A percentile compares a stretch with the other conserved stretches of the same genome.
Conservation (phyloP, 306 rosid species). For the Parietaria judaica region DNA sequence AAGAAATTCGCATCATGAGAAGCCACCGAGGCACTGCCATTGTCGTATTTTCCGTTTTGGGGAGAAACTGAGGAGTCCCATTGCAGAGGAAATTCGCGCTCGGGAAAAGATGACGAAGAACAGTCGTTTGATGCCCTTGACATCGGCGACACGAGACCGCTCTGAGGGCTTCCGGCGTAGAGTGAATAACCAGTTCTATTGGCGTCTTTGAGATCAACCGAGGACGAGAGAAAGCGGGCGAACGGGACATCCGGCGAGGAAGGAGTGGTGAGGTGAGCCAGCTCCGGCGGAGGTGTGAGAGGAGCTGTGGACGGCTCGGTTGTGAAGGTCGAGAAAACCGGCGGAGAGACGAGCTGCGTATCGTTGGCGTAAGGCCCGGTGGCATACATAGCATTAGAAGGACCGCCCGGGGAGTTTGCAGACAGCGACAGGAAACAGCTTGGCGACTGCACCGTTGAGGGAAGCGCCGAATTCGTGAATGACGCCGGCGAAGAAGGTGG, state of each 20-base stretch:
- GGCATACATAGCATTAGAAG: conserved; percentile 79
- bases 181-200: conserved; percentile 67
- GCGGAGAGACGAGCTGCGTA: conserved; percentile 91
- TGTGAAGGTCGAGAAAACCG: conserved; percentile 91
- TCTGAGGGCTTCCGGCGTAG: conserved; percentile 91
- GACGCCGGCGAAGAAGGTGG: conserved; percentile 99
- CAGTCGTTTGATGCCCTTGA: conserved; percentile 76
- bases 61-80: conserved; percentile 80
- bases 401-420: conserved; percentile 98
- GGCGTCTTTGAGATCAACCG: conserved; percentile 51
- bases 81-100: conserved; percentile 56
- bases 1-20: conserved; percentile 91
- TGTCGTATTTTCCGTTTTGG: conserved; percentile 56
- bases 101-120: conserved; percentile 71
- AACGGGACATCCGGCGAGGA: conserved; percentile 98
- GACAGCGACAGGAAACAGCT: conserved; percentile 70
- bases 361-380: conserved; percentile 98
- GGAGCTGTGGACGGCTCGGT: conserved; percentile 99
- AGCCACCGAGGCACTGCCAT: conserved; percentile 44
- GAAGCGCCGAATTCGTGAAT: conserved; percentile 84
- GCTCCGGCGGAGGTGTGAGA: conserved; percentile 94
- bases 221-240: conserved; percentile 87
- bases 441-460: conserved; percentile 94
- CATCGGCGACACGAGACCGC: conserved; percentile 66
- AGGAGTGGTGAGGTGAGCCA: conserved; percentile 98